Evolutionary conservation across 441 rosid species (phyloP), one percentile per base, ranked within the genome.

Genomic region (Eutrema salsugineum): DNA sequence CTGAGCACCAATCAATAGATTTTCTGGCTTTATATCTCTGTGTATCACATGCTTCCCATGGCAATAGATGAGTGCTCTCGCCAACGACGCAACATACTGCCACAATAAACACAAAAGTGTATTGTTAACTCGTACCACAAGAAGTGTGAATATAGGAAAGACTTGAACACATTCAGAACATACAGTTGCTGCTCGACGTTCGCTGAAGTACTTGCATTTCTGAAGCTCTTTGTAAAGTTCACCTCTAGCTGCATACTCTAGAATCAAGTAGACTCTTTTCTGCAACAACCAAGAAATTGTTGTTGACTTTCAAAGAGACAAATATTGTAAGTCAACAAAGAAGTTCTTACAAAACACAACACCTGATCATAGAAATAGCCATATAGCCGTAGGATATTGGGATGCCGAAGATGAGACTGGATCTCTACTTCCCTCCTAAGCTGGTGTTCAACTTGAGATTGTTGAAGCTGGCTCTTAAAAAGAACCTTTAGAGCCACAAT

Each of bases 21-120:
- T 94, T 82, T 94, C 99, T 38, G 99, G 99, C 61, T 94, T 94
- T 51, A 94, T 94, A 75, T 94, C 99, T 84, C 99, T 75, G 85
- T 94, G 97, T 49, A 91, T 94, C 40, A 94, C 94, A 78, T 94
- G 99, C 79, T 94, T 94, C 33, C 99, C 95, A 79, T 94, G 99
- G 77, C 99, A 94, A 73, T 91, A 94, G 57, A 94, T 91, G 81
- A 94, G 89, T 2, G 97, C 99, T 53, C 95, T 91, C 50, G 99
- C 97, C 71, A 94, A 77, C 0, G 97, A 91, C 10, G 97, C 97
- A 74, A 94, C 99, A 75, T 91, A 94, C 99, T 94, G 80, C 16
- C 68, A 72, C 56, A 73, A 19, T 12, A 3, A 78, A 38, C 48
- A 19, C 14, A 55, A 32, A 55, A 32, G 27, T 4, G 9, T 54